Evolutionary conservation across 352 stramenopile genomes (phyloP), one percentile per base, ranked within the genome.

Genomic region (Phytopythium boreale): DNA sequence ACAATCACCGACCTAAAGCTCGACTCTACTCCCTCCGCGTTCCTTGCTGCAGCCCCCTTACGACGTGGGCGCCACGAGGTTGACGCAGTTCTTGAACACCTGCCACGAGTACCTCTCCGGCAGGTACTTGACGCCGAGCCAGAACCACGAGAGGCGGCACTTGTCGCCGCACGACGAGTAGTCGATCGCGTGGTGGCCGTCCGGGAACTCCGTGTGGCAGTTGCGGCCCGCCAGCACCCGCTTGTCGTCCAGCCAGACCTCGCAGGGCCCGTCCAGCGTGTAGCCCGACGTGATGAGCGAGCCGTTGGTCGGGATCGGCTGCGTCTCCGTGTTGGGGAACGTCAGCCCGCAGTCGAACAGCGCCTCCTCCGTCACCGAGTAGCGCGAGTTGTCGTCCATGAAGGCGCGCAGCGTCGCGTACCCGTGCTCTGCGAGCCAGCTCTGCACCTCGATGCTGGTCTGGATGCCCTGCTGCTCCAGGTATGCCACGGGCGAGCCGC

Each of bases 31-130:
- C 8, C 31, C 8, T 36, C 31, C 31, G 31, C 31, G 31, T 36
- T 8, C 31, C 31, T 36, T 36, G 31, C 31, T 8, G 31, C 31
- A 36, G 31, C 8, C 31, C 2, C 10, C 12, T 62, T 37, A 29
- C 55, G 55, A 0, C 24, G 27, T 31, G 20, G 43, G 4, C 22
- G 26, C 52, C 37, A 31, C 52, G 52, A 82, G 67, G 0, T 59
- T 68, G 34, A 87, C 63, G 56, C 78, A 87, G 69, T 83, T 81
- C 67, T 87, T 87, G 69, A 82, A 87, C 43, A 87, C 76, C 56
- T 87, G 78, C 78, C 78, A 87, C 61, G 78, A 87, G 67, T 81
- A 87, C 10, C 71, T 63, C 39, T 71, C 70, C 37, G 82, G 70
- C 44, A 77, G 52, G 62, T 77, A 87, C 34, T 78, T 78, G 58